Evolutionary conservation across 2,329 filamentous ascomycete genomes (phyloP), one percentile per base, ranked within the genome.

Genomic region (Monilinia vaccinii-corymbosi): DNA sequence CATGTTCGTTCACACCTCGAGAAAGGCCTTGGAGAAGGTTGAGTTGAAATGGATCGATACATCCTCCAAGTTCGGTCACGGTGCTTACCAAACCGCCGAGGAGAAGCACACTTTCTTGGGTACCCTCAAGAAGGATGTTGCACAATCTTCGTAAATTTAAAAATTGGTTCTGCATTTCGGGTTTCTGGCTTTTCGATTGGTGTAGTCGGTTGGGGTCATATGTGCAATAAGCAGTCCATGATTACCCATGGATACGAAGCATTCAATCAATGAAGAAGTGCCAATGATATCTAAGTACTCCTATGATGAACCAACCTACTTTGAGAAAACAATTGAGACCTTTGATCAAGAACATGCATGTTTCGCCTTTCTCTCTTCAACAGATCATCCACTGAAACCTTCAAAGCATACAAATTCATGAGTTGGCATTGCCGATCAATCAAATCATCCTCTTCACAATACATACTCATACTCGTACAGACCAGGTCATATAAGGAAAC

Each of bases 31-130:
- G 75, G 94, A 99, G 88, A 97, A 99, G 90, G 89, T 97, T 78
- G 90, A 93, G 75, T 89, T 99, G 83, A 99, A 99, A 83, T 99
- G 94, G 94, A 99, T 99, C 88, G 94, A 99, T 75, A 99, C 94
- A 73, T 97, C 92, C 66, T 97, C 92, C 82, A 96, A 99, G 85
- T 99, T 99, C 79, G 94, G 94, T 80, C 94, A 99, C 83, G 94
- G 94, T 86, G 93, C 91, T 74, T 99, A 96, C 91, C 94, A 99
- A 85, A 99, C 94, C 67, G 82, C 88, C 70, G 88, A 89, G 75
- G 94, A 99, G 89, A 99, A 99, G 91, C 90, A 89, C 82, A 86
- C 91, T 77, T 94, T 91, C 85, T 78, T 96, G 80, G 94, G 94
- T 62, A 58, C 91, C 62, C 91, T 99, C 89, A 99, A 99, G 91